Base-by-base conservation (phyloP, 2,329 filamentous ascomycete species). In the Nigrospora oryzae region DNA sequence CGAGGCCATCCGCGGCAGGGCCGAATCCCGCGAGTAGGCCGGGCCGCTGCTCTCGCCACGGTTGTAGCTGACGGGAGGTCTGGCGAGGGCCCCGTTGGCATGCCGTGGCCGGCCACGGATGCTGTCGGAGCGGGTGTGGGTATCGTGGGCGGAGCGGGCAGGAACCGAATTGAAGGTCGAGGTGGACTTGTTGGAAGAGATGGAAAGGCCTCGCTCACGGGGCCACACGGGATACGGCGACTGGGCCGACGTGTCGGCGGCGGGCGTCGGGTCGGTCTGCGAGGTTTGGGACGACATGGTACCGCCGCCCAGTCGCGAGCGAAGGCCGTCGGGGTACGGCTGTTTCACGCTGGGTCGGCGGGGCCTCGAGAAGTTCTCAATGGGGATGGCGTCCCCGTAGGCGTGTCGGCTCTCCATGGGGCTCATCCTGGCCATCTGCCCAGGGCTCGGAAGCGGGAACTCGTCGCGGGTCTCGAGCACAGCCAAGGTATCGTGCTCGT, bases 281-380 rank as follows among this genome's bases (percentile, higher is more conserved):
- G 40, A 42, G 12, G 40, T 42, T 14, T 52, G 51, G 11, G 47
- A 23, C 6, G 44, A n/a, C 11, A 35, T 8, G 42, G n/a, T 56
- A 53, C 42, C 52, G 56, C 44, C 43, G 41, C 54, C 50, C n/a
- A 56, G 56, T 38, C 58, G 61, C 34, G 59, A 52, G 38, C 58
- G 63, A 47, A 56, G 49, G 38, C 57, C 51, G 31, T 70, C 67
- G 40, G 58, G 53, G 38, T 60, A 57, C 42, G 65, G 56, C 49
- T 71, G 71, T 45, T 67, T 68, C 48, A 75, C 66, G 56, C 76
- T 79, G 35, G 67, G 63, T 49, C 76, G 77, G 46, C 77, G 67
- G 36, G 77, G 77, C 35, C 77, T 69, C n/a, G 77, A 81, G 57
- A 81, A 81, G 59, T 81, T 81, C 53, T 73, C 71, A 38, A 77